A percentile compares a stretch with the other conserved stretches of the same genome.
phyloP scores from a whole-genome alignment of 2,329 filamentous ascomycete species.

The Epichloe sibirici region DNA sequence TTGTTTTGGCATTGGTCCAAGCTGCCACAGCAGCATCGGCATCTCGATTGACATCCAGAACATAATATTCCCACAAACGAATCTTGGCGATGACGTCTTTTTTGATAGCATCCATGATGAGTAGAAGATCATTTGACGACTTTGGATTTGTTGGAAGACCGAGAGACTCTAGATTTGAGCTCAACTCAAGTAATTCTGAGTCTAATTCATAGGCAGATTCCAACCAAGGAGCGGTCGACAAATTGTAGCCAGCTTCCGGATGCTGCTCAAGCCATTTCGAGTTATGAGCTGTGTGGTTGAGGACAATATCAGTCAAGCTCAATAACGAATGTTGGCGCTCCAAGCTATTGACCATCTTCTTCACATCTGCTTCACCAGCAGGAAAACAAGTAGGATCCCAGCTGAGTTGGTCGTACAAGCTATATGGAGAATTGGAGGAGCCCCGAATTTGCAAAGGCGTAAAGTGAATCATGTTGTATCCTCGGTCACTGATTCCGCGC shows the following conservation, averaged over 20 bases:
- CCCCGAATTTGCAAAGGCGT: conserved; percentile 85
- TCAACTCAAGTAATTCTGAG: conserved; percentile 58
- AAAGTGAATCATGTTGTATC: conserved; percentile 99
- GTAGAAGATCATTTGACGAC: conserved; percentile 57
- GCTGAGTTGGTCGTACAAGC: conserved; percentile 79
- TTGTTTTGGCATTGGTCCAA: conserved; percentile 53
- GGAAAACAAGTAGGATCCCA: conserved; percentile 81
- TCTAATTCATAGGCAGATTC: conserved; percentile 52
- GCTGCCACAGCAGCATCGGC: conserved; percentile 54
- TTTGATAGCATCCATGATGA: conserved; percentile 77
- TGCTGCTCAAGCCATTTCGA: conserved; percentile 89
- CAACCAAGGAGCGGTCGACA: conserved; percentile 74
- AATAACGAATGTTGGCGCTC: conserved; percentile 75
- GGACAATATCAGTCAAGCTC: conserved; percentile 88
- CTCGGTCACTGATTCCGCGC: conserved; percentile 73
- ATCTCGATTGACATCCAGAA: conserved; percentile 65
- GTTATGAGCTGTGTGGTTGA: conserved; percentile 96
- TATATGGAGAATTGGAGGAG: conserved; percentile 91
- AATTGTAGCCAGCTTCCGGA: conserved; percentile 90
- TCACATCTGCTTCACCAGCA: conserved; percentile 70
- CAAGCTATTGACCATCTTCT: conserved; percentile 65
- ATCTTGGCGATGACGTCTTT: conserved; percentile 64
- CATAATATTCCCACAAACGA: conserved; percentile 89
- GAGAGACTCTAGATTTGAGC: conserved; percentile 55
- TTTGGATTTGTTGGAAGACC: conserved; percentile 67